These are phyloP conservation scores for Caloboletus firmus DNA, from an alignment of 1,284 basidiomycete genomes.

Conservation along the genomic window DNA sequence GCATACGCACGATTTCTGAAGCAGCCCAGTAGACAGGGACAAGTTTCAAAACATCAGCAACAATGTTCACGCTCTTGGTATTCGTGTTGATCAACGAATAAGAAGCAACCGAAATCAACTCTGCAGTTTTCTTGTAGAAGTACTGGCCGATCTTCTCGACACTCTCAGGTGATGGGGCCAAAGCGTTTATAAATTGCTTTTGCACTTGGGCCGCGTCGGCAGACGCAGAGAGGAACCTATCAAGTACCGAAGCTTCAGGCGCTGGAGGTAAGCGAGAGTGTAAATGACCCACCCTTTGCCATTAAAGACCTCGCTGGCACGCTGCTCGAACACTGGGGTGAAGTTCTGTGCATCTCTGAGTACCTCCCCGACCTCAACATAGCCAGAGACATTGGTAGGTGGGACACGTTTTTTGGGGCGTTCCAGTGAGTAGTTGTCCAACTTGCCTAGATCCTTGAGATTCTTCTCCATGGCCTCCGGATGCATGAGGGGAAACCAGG, in stretches of 20 bases:
- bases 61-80: conserved; percentile 61
- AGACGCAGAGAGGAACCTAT: conserved; percentile 59
- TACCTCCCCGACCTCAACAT: conserved; percentile 53
- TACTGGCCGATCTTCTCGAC: conserved; percentile 52
- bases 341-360: conserved; percentile 50
- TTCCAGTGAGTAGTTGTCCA: conserved; percentile 51
- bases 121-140: conserved; percentile 61
- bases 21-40: conserved; percentile 70
- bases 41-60: conserved; percentile 65
- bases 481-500: conserved; percentile 86
- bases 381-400: conserved; percentile 42
- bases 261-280: background rate
- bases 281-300: conserved; percentile 53
- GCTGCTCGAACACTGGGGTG: conserved; percentile 47
- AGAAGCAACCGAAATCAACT: conserved; percentile 53
- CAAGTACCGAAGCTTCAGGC: background rate
- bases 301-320: conserved; percentile 51
- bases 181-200: conserved; percentile 47
- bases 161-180: conserved; percentile 47
- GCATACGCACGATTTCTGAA: conserved; percentile 57
- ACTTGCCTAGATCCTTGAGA: conserved; percentile 54
- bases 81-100: conserved; percentile 54
- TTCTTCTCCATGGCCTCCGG: conserved; percentile 63
- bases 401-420: conserved; percentile 41
- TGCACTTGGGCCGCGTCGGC: conserved; percentile 47